phyloP scores from a whole-genome alignment of 129 eudicot genomes.

The Glebionis coronaria region DNA sequence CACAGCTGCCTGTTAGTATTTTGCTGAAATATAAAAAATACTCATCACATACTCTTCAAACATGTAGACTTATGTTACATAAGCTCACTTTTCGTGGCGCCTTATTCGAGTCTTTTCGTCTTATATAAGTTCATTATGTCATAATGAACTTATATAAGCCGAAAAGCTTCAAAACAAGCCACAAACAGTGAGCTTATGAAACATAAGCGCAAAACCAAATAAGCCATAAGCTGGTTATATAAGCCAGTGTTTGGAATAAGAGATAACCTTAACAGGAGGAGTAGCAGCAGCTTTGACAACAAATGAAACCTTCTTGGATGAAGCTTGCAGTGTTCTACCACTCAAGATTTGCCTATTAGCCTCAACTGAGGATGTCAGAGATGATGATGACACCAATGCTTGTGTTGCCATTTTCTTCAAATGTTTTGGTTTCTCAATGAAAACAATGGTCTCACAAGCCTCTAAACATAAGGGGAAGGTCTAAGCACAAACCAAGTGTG shows the following conservation, averaged over 20 bases:
- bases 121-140: no score
- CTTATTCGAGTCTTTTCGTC: no score
- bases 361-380: slow-evolving; percentile 68
- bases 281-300: slow-evolving; percentile 69
- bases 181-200: no score
- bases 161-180: no score
- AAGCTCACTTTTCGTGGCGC: no score
- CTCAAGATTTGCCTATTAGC: slow-evolving; percentile 53
- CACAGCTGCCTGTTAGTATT: slow-evolving; percentile 72
- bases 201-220: no score
- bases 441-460: not conserved
- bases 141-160: no score
- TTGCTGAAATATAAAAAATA: slow-evolving; percentile 53
- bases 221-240: no score
- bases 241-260: not conserved
- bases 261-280: slow-evolving; percentile 83
- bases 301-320: slow-evolving; percentile 57
- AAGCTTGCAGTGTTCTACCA: slow-evolving; percentile 40
- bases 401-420: slow-evolving; percentile 64
- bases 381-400: slow-evolving; percentile 79
- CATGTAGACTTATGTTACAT: no score
- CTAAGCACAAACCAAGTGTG: slow-evolving; percentile 1
- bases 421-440: not conserved
- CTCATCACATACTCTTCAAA: not conserved
- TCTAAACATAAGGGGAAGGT: slow-evolving; percentile 11